Conservation (phyloP, 2,329 filamentous ascomycete genomes). For the Trichoderma arundinaceum region DNA sequence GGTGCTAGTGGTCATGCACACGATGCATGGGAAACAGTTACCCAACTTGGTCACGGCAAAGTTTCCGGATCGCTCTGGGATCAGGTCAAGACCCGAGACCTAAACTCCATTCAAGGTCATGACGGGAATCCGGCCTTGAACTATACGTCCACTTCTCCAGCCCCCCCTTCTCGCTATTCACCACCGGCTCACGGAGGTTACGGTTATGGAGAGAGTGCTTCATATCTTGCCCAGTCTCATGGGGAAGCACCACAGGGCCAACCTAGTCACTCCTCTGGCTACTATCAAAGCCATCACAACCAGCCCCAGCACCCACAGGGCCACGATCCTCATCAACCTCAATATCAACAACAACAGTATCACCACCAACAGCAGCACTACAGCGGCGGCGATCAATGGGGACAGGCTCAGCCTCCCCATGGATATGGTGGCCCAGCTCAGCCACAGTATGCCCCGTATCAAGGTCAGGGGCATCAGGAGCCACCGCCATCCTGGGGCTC, state of each 20-base stretch:
- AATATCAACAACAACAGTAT: conserved; percentile 33
- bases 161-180: conserved; percentile 42
- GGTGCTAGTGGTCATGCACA: conserved; percentile 48
- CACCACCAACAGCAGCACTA: conserved; percentile 38
- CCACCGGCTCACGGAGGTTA: conserved; percentile 44
- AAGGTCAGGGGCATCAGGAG: conserved; percentile 35
- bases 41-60: conserved; percentile 60
- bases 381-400: conserved; percentile 36
- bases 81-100: conserved; percentile 64
- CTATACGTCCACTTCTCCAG: conserved; percentile 49
- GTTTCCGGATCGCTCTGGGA: conserved; percentile 65
- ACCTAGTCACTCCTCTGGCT: conserved; percentile 32
- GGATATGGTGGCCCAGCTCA: conserved; percentile 37
- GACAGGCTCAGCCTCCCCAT: conserved; percentile 13
- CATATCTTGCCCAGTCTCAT: conserved; percentile 37
- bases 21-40: conserved; percentile 52
- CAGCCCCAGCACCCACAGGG: conserved; percentile 39
- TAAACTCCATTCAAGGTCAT: conserved; percentile 59
- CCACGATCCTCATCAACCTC: conserved; percentile 36
- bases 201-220: conserved; percentile 49
- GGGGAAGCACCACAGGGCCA: conserved; percentile 37
- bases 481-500: conserved; percentile 44
- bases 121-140: conserved; percentile 49
- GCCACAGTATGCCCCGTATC: conserved; percentile 37
- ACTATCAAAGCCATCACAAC: conserved; percentile 3